Base-by-base conservation (phyloP, 2,329 filamentous ascomycete species). In the Chalaropsis ovoidea region DNA sequence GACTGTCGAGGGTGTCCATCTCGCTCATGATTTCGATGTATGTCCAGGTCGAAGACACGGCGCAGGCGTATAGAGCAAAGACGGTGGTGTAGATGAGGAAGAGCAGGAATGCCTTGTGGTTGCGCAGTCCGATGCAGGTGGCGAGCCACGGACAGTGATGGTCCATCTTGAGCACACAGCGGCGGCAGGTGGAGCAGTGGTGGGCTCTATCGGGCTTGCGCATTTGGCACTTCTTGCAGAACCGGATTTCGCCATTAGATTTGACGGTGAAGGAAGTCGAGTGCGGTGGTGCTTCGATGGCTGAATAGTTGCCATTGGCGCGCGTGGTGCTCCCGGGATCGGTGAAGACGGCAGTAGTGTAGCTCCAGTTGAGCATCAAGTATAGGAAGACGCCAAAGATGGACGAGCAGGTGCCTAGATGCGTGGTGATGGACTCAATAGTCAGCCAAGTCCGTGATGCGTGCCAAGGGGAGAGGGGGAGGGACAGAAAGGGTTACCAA, bases 131-230 rank as follows among this genome's bases (percentile, higher is more conserved):
- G 67, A 99, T 89, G 75, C 94, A 99, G 3, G 90, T 96, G 35
- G 94, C 93, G 62, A 99, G 82, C 94, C 94, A 99, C 17, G 94
- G 94, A 74, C 94, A 99, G 77, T 99, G 94, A 75, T 99, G 94
- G 74, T 99, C 94, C 94, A 99, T 99, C 80, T 99, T 99, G 75
- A 99, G 81, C 31, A 99, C 92, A 75, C 94, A 99, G 72, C 88
- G 87, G 70, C 87, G 85, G 77, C 94, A 99, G 3, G 91, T 95
- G 11, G 90, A 95, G 81, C 94, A 99, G 78, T 99, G 94, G 75
- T 99, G 94, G 41, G 93, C 86, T 68, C 94, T 89, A 77, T 99
- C 94, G 52, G 94, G 94, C 78, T 99, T 99, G 69, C 89, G 85
- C 63, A 87, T 87, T 77, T 95, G 89, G 76, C 94, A 99, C 77